Evolutionary conservation across 2,329 filamentous ascomycete genomes (phyloP).

Genomic region (Hymenotorrendiella dingleyae): DNA sequence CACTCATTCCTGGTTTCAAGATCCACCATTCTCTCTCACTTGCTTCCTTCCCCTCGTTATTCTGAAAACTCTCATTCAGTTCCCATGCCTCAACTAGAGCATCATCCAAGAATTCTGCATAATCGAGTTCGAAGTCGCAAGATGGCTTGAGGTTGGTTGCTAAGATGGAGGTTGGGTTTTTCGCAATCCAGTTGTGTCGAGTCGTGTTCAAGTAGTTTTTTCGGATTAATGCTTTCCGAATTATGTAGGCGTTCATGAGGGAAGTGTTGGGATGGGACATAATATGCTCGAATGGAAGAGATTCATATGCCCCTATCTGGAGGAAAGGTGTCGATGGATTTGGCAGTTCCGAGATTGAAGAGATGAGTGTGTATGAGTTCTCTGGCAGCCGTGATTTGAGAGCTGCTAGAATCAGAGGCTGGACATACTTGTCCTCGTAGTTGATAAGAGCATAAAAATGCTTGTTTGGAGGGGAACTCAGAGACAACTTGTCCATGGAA

Average conservation of each 20-base stretch:
- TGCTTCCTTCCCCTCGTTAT: conserved; percentile 48
- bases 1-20: conserved; percentile 94
- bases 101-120: conserved; percentile 93
- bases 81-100: conserved; percentile 87
- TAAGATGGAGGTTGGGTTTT: conserved; percentile 69
- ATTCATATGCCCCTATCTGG: conserved; percentile 82
- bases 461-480: conserved; percentile 22
- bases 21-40: conserved; percentile 84
- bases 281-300: conserved; percentile 75
- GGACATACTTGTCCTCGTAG: conserved; percentile 85
- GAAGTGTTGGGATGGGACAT: conserved; percentile 54
- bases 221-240: conserved; percentile 90
- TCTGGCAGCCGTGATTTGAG: conserved; percentile 56
- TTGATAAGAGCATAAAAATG: conserved; percentile 66
- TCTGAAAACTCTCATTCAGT: conserved; percentile 68
- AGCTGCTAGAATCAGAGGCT: conserved; percentile 75
- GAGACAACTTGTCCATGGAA: conserved; percentile 16
- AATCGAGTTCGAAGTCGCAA: conserved; percentile 90
- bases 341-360: conserved; percentile 35
- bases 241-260: conserved; percentile 84
- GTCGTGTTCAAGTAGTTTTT: conserved; percentile 91
- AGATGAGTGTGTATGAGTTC: conserved; percentile 49
- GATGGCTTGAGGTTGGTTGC: conserved; percentile 66
- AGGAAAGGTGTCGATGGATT: conserved; percentile 36
- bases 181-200: conserved; percentile 77